phyloP scores from a whole-genome alignment of 106 monocot genomes.

The Dendrobium chrysotoxum region DNA sequence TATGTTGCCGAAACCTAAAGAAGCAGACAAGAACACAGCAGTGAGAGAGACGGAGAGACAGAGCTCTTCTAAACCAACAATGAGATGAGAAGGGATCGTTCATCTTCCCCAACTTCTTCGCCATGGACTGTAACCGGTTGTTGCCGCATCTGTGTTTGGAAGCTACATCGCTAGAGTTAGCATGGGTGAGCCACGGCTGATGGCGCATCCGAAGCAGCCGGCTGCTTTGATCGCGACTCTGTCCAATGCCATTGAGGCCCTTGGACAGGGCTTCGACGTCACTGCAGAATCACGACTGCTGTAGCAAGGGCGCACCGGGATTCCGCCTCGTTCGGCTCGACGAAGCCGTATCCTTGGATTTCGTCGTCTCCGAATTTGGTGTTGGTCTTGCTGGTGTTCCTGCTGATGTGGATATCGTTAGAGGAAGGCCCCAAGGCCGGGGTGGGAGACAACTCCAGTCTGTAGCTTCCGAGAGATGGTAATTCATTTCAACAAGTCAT shows the following conservation, averaged over 20 bases:
- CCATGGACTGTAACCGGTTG: not conserved
- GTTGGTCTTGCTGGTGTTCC: constrained; percentile 32
- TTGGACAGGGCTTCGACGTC: constrained; percentile 87
- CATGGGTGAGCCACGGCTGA: constrained; percentile 7
- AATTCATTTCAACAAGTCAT: constrained; percentile 70
- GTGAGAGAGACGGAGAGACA: not conserved
- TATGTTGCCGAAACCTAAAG: constrained; percentile 36
- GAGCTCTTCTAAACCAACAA: not conserved
- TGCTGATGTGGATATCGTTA: constrained; percentile 30
- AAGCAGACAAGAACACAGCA: not conserved
- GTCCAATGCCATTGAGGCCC: constrained; percentile 47
- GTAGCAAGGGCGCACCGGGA: constrained; percentile 73
- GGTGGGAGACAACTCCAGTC: constrained; percentile 34
- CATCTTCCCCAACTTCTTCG: not conserved
- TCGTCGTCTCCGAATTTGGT: constrained; percentile 13
- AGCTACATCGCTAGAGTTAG: not conserved
- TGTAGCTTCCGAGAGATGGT: constrained; percentile 77
- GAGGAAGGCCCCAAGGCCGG: constrained; percentile 18
- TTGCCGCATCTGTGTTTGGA: not conserved
- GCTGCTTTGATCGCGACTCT: constrained; percentile 38
- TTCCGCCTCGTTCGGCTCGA: constrained; percentile 37
- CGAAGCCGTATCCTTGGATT: constrained; percentile 20
- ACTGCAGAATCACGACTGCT: constrained; percentile 70
- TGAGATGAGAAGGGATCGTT: constrained; percentile 1
- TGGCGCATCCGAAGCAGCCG: constrained; percentile 1